Evolutionary conservation across 176 grass and related monocot species (phyloP), one percentile per base, ranked within the genome.

Genomic region (Cymbopogon citratus): DNA sequence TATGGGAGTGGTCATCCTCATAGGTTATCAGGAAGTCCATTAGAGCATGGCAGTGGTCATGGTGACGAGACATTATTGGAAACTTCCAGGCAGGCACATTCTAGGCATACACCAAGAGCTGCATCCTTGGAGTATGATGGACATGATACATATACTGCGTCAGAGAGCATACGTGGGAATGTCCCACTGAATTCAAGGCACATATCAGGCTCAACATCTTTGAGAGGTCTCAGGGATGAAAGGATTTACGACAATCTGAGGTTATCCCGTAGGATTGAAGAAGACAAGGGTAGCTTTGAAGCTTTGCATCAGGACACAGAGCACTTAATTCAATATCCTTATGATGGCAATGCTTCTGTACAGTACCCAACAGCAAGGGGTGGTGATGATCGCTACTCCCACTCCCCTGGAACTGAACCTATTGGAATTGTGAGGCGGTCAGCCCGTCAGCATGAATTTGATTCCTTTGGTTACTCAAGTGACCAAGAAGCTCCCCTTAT

Each of bases 131-230:
- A 91, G 31, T 81, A 74, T 66, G 80, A 43, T 76, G 66, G 34
- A 57, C 79, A 73, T 80, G 84, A 77, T 63, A 31, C 19, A 70
- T 87, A 85, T 80, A 35, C 84, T 89, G 71, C 28, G 69, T 80
- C 82, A 34, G 87, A 89, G 62, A 86, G 88, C 71, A 63, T 82
- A 9, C 83, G 43, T 86, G 80, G 66, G 70, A 92, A 94, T 67
- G 83, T 41, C 40, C 25, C 91, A 72, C 85, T 64, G 73, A 49
- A 49, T 79, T 65, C 85, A 59, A 68, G 80, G 66, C 69, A 69
- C 71, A 75, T 73, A 27, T 61, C 85, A 59, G 66, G 71, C 7
- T 85, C 82, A 66, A 71, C 80, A 79, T 80, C 89, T 73, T 74
- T 82, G 36, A 69, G 34, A 60, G 83, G 77, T 43, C 57, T 56